A percentile compares a stretch with the other conserved stretches of the same genome.
Evolutionary conservation across 768 basidiomycete species (phyloP).

Genomic region (Kwoniella sp.): DNA sequence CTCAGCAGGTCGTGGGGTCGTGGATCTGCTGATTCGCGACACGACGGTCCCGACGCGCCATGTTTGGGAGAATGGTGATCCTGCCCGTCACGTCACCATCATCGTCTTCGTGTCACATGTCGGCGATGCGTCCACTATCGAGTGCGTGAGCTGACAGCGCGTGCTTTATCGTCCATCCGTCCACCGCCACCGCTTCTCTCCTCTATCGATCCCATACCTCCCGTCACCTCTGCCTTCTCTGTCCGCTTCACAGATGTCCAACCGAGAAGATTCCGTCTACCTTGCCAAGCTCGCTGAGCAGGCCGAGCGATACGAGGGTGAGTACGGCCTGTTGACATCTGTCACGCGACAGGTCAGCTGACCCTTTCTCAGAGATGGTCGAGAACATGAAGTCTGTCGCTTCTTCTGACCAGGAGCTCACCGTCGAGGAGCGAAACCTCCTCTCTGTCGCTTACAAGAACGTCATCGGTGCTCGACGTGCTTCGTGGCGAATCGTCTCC

Average conservation of each 20-base stretch:
- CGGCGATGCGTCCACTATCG: no score
- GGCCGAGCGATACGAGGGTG: constrained; percentile 98
- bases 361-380: constrained; percentile 68
- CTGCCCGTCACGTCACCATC: not conserved
- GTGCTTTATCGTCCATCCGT: not conserved
- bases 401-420: constrained; percentile 94
- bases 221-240: not conserved
- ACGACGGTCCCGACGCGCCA: not conserved
- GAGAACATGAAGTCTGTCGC: constrained; percentile 99
- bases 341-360: not conserved
- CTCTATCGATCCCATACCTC: not conserved
- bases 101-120: not conserved
- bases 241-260: constrained; percentile 45
- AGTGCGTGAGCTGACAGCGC: no score
- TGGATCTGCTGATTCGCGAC: constrained; percentile 4
- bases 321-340: constrained; percentile 18
- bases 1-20: no score
- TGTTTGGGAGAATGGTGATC: no score
- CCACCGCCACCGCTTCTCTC: no score
- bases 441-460: constrained; percentile 99
- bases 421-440: constrained; percentile 96
- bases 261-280: constrained; percentile 96
- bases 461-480: constrained; percentile 95
- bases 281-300: constrained; percentile 99
- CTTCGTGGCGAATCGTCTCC: constrained; percentile 96